Base-by-base conservation (phyloP, 805 yeast species). In the Teunomyces funiuensis region DNA sequence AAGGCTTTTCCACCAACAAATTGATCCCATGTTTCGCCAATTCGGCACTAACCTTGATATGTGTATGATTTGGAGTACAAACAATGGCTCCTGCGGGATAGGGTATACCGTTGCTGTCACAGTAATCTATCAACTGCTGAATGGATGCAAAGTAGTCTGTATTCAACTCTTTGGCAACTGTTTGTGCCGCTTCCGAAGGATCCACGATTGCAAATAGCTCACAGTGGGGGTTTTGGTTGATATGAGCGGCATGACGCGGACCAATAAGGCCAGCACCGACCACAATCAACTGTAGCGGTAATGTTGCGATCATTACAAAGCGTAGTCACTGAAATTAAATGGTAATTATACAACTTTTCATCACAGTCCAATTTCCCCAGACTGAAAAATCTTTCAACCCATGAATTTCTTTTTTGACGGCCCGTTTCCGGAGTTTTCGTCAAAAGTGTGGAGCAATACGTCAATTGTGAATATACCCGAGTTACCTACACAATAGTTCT, bases 21-120 rank as follows among this genome's bases (percentile, higher is more conserved):
- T 69, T 63, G 33, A 69, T 64, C 1, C 71, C 70, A 13, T 52
- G 46, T 6, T 53, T 36, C 3, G 72, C 73, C 42, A 69, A 57
- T 38, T 59, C 54, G 33, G 60, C 52, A 5, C 65, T 61, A 27
- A 69, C 51, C 10, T 53, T 47, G 13, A 69, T 57, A 47, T 69
- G 74, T 4, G 73, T 65, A 39, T 66, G 67, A 46, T 68, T 69
- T 4, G 74, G 74, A 5, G 74, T 69, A 13, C 69, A 65, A 18
- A 69, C 55, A 11, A 69, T 63, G 16, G 73, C 74, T 1, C 66
- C 74, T 36, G 64, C 60, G 1, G 74, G 74, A 20, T 52, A 58
- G 3, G 42, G 40, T n/a, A 57, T 29, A 18, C 33, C 38, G 16
- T 43, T 40, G 10, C 36, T 27, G 19, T 50, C 47, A 38, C 61